Evolutionary conservation across 805 yeast species (phyloP).

Genomic region (Pichia nanzhaoensis): DNA sequence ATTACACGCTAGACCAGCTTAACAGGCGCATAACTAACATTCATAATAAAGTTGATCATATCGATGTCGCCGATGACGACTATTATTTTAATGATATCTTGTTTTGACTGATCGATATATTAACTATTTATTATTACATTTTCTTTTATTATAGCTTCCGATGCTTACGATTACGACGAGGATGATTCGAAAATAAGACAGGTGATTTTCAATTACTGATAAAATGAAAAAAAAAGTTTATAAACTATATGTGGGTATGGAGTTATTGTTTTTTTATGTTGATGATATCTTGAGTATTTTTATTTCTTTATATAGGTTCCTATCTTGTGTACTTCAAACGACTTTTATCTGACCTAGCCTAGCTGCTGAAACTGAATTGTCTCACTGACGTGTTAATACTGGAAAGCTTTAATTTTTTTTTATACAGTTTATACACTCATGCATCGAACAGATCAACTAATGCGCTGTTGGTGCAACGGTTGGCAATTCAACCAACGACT

Average conservation of each 20-base stretch:
- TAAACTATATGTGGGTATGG: constrained; percentile 6
- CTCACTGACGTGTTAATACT: too few relatives aligned
- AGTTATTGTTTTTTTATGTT: neutral
- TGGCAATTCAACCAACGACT: constrained; percentile 52
- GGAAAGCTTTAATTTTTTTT: neutral
- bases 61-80: constrained; percentile 12
- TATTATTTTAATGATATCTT: constrained; percentile 12
- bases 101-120: constrained; percentile 8
- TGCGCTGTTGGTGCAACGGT: constrained; percentile 43
- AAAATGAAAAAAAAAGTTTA: neutral
- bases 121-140: constrained; percentile 1
- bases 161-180: neutral
- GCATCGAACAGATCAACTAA: constrained; percentile 8
- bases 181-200: neutral
- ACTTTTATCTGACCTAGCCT: neutral
- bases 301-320: neutral
- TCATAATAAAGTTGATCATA: constrained; percentile 12
- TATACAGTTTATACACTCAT: neutral
- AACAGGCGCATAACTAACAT: constrained; percentile 15
- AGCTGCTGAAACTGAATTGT: too few relatives aligned
- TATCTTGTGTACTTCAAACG: neutral
- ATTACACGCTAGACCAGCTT: constrained; percentile 6
- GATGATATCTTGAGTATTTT: too few relatives aligned
- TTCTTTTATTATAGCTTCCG: neutral
- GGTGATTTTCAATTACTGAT: constrained; percentile 2